Conservation (phyloP, 257 asterid species). For the Primulina tabacum region DNA sequence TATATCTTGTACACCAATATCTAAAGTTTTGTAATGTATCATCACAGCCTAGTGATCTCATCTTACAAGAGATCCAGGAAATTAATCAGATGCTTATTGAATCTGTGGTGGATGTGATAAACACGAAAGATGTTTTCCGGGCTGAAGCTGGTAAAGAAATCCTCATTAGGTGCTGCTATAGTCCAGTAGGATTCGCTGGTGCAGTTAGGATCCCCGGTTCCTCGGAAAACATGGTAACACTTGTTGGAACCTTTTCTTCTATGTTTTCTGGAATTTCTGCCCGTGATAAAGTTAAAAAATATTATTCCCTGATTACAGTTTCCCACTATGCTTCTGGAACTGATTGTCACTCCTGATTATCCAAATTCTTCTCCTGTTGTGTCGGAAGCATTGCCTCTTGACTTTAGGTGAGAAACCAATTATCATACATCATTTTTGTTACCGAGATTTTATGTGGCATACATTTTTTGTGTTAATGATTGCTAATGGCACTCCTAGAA, state of each 20-base stretch:
- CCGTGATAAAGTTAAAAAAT: neutral
- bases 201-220: constrained; percentile 18
- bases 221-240: constrained; percentile 32
- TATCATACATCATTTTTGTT: neutral
- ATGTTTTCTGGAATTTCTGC: no score
- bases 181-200: constrained; percentile 33
- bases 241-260: neutral
- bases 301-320: constrained; percentile 32
- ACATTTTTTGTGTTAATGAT: neutral
- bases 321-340: constrained; percentile 37
- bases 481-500: neutral
- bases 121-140: constrained; percentile 25
- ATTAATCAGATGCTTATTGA: constrained; percentile 42
- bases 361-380: constrained; percentile 47
- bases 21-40: neutral
- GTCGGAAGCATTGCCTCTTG: constrained; percentile 27
- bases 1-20: neutral
- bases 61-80: constrained; percentile 48
- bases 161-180: constrained; percentile 36
- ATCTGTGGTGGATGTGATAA: constrained; percentile 37
- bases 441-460: neutral
- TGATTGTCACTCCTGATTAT: constrained; percentile 42
- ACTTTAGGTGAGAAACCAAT: constrained; percentile 38
- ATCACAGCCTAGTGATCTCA: constrained; percentile 31
- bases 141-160: constrained; percentile 27